Percentiles rank a stretch among this genome's conserved stretches.
Conservation (phyloP, 306 rosid species). For the Albizia julibrissin region DNA sequence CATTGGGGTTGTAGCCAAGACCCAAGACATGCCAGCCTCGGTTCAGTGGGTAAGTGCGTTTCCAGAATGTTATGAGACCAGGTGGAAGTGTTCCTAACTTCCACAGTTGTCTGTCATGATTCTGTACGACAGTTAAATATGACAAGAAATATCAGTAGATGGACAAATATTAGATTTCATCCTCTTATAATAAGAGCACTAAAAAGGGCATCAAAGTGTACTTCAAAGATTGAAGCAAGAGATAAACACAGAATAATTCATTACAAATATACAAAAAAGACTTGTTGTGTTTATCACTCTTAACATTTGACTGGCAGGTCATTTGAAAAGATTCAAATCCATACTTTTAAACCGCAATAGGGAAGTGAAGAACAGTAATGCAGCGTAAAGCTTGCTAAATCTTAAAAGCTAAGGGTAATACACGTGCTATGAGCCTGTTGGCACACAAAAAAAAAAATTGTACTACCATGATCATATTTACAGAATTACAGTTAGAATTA, state of each 20-base stretch:
- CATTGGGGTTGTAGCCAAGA: slow-evolving; percentile 78
- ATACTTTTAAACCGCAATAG: not conserved
- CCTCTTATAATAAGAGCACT: slow-evolving; percentile 11
- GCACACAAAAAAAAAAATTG: not conserved
- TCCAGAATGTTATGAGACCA: slow-evolving; percentile 96
- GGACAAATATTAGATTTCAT: slow-evolving; percentile 13
- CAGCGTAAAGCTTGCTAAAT: not conserved
- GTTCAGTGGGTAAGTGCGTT: slow-evolving; percentile 71
- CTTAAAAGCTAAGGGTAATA: not conserved
- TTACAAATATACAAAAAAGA: not conserved
- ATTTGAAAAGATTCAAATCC: not conserved
- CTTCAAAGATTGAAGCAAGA: not conserved
- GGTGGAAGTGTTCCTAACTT: slow-evolving; percentile 97
- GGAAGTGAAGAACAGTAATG: not conserved
- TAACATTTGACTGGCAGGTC: not conserved
- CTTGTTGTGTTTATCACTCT: not conserved
- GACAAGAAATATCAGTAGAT: slow-evolving; percentile 30
- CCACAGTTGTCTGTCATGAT: slow-evolving; percentile 91
- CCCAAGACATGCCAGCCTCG: slow-evolving; percentile 86
- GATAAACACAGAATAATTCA: not conserved
- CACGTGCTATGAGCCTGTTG: not conserved
- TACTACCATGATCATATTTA: not conserved
- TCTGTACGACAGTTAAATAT: slow-evolving; percentile 45
- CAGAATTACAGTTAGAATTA: not conserved
- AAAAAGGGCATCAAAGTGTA: not conserved